A percentile compares a stretch with the other conserved stretches of the same genome.
Evolutionary conservation across 73 alveolate species (phyloP).

Genomic region (Paramecium sexaurelia): DNA sequence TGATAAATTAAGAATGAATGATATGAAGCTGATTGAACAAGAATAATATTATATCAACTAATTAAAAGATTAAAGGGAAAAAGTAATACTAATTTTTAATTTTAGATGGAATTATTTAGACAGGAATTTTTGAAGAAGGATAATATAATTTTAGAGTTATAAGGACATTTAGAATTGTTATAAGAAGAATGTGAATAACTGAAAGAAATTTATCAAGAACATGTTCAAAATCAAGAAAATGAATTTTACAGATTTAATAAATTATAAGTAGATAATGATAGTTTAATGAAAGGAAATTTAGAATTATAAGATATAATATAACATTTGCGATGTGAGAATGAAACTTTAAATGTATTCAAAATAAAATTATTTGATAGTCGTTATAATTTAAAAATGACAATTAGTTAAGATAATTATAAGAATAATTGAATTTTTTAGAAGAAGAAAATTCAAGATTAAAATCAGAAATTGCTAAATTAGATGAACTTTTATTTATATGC

Average conservation of each 20-base stretch:
- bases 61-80: constrained; percentile 44
- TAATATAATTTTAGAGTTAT: not conserved
- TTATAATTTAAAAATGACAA: not conserved
- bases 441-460: constrained; percentile 32
- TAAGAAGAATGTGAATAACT: not conserved
- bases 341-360: not conserved
- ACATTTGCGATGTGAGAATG: not conserved
- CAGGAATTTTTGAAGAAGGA: constrained; percentile 6
- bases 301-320: not conserved
- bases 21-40: not conserved
- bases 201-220: not conserved
- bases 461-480: not conserved
- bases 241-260: not conserved
- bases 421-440: not conserved
- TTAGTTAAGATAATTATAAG: not conserved
- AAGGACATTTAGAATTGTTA: not conserved
- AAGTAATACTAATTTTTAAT: not conserved
- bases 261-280: not conserved
- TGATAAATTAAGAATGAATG: not conserved
- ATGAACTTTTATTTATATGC: not conserved
- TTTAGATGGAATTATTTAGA: constrained; percentile 8
- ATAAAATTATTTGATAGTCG: not conserved
- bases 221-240: not conserved
- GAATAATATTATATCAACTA: not conserved
- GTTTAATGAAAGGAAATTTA: not conserved